These are phyloP conservation scores for Madurella mycetomatis DNA, from an alignment of 2,329 filamentous ascomycete species.

Conservation along the genomic window DNA sequence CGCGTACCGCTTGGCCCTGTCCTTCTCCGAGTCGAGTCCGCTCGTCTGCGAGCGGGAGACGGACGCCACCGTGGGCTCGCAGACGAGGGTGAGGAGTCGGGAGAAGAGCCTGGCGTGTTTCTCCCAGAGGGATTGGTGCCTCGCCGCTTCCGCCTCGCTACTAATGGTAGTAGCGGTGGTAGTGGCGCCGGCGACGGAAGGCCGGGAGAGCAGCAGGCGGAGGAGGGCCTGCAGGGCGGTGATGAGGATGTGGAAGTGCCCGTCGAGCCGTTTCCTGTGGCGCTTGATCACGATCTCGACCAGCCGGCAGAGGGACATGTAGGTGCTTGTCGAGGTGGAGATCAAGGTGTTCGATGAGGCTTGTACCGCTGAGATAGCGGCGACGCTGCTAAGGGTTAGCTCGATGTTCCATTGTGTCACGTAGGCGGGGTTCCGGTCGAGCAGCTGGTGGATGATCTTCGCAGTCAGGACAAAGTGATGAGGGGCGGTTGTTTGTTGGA, in stretches of 20 bases:
- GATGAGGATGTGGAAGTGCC: slow-evolving; percentile 57
- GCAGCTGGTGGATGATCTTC: slow-evolving; percentile 40
- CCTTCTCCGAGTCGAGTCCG: slow-evolving; percentile 56
- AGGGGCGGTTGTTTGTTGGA: slow-evolving; percentile 29
- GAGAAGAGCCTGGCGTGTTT: slow-evolving; percentile 49
- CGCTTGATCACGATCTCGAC: slow-evolving; percentile 54
- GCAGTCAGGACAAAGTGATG: slow-evolving; percentile 37
- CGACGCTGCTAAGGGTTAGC: slow-evolving; percentile 44
- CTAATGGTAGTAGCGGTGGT: background rate
- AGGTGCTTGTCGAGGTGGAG: slow-evolving; percentile 36
- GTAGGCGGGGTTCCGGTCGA: slow-evolving; percentile 46
- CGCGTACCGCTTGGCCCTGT: slow-evolving; percentile 57
- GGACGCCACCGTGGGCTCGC: slow-evolving; percentile 25
- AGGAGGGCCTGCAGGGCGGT: slow-evolving; percentile 54
- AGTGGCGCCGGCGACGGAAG: slow-evolving; percentile 23
- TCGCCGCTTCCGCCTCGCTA: background rate
- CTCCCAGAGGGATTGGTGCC: slow-evolving; percentile 31
- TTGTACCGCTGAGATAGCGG: slow-evolving; percentile 30
- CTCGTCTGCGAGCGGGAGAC: slow-evolving; percentile 43
- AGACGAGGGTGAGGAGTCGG: slow-evolving; percentile 52
- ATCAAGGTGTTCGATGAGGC: slow-evolving; percentile 24
- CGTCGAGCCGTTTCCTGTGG: slow-evolving; percentile 57
- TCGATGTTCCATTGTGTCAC: slow-evolving; percentile 59
- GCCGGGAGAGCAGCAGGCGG: slow-evolving; percentile 44
- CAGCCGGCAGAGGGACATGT: slow-evolving; percentile 47